Base-by-base conservation (phyloP, 2,329 filamentous ascomycete genomes). In the Epichloe brachyelytri region DNA sequence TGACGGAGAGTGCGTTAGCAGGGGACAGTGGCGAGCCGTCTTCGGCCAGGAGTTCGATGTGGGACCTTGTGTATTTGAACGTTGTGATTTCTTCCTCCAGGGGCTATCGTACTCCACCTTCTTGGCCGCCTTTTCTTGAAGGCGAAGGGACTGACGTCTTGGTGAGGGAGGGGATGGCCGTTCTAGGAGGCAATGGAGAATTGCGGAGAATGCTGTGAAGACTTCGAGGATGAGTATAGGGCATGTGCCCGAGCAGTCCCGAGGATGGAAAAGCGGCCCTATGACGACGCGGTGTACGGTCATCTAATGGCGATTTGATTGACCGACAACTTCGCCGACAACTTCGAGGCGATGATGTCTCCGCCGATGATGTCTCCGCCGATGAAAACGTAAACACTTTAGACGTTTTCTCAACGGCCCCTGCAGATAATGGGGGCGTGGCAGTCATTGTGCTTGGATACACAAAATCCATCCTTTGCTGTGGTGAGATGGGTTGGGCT, bases 161-260 rank as follows among this genome's bases (percentile, higher is more conserved):
- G 77, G 74, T 1, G 78, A 80, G 5, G 69, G 64, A 1, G 77
- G 76, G 75, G 34, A 68, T 67, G 3, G 75, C 70, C 19, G 66
- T 75, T 3, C 69, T 64, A 1, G 77, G 75, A 19, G 79, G 78
- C 6, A 83, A 69, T 17, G 80, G 80, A 4, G 80, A 84, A 68
- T 84, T 84, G 49, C 80, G 76, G 20, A 84, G 72, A 58, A 84
- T 84, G 63, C 79, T 82, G 61, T 77, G 80, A 10, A 83, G 72
- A 41, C 71, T 69, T 51, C 73, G 73, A 36, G 80, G 76, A 55
- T 79, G 79, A 2, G 69, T 76, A 58, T 84, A 83, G 2, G 80
- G 80, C 15, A 51, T 52, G 11, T 46, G 46, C 12, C 39, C 8
- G 34, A 19, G 20, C 12, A 33, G 17, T 14, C 20, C 15, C 10